Evolutionary conservation across 345 rosid genomes (phyloP).

Genomic region (Heritiera fomes): DNA sequence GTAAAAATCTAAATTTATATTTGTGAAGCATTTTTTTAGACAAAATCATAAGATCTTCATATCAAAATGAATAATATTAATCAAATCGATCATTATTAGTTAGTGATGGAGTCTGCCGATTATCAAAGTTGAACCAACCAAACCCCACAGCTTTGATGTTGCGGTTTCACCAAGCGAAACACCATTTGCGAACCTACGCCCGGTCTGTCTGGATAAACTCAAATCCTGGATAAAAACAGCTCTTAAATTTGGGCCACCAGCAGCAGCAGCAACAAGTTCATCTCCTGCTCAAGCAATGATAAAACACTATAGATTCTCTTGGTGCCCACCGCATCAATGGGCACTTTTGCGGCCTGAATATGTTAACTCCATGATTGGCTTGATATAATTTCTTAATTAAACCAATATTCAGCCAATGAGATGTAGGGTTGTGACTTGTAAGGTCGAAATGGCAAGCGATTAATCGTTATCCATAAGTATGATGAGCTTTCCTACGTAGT

Average conservation of each 20-base stretch:
- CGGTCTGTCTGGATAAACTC: no score
- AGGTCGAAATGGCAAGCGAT: neutral
- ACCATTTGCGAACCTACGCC: no score
- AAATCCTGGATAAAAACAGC: no score
- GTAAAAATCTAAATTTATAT: no score
- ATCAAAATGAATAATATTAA: no score
- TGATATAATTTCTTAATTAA: neutral
- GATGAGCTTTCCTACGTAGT: neutral
- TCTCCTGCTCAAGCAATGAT: neutral
- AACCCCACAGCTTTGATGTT: neutral
- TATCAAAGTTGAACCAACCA: neutral
- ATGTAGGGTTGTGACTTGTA: neutral
- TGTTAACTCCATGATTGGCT: neutral
- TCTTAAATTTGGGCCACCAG: neutral
- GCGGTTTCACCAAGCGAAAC: slow-evolving; percentile 3
- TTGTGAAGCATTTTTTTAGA: no score
- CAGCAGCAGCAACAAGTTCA: neutral
- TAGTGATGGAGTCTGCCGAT: neutral
- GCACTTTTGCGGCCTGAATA: neutral
- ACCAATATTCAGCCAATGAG: neutral
- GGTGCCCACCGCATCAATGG: neutral
- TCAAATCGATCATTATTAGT: neutral
- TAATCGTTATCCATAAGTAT: neutral
- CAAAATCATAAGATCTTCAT: no score
- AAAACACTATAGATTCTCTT: neutral